A percentile compares a stretch with the other conserved stretches of the same genome.
phyloP scores from a whole-genome alignment of 345 rosid species.

The Eucalyptus regnans region DNA sequence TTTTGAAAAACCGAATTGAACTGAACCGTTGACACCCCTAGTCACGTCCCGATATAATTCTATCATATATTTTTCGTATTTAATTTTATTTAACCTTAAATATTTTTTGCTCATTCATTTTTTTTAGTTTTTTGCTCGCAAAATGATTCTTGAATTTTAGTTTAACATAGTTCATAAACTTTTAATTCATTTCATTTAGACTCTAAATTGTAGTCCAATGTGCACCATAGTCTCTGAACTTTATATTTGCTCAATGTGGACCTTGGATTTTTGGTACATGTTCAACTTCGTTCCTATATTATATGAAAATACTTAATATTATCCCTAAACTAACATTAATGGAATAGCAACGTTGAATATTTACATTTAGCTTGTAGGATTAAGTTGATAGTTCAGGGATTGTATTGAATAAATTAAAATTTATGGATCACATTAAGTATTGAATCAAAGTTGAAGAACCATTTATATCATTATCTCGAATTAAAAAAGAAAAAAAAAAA shows the following conservation, averaged over 20 bases:
- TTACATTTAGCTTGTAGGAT: fast-evolving
- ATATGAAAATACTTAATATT: no score
- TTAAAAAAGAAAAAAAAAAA: not conserved
- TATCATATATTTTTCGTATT: not conserved
- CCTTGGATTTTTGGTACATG: not conserved
- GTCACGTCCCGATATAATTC: fast-evolving
- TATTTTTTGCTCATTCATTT: not conserved
- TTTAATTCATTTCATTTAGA: fast-evolving
- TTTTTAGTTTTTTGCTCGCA: not conserved
- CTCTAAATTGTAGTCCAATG: fast-evolving
- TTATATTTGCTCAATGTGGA: not conserved
- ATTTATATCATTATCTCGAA: not conserved
- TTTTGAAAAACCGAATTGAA: fast-evolving
- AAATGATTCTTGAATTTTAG: no score
- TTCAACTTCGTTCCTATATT: fast-evolving
- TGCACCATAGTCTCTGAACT: fast-evolving
- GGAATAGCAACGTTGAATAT: not conserved
- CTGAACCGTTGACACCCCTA: no score
- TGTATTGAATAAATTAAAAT: fast-evolving
- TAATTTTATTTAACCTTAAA: not conserved
- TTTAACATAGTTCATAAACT: fast-evolving
- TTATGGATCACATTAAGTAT: fast-evolving
- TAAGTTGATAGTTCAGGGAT: no score
- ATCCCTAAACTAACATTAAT: no score
- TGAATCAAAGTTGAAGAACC: no score